These are phyloP conservation scores for Hemerocallis citrina DNA, from an alignment of 106 monocot genomes.

Conservation along the genomic window DNA sequence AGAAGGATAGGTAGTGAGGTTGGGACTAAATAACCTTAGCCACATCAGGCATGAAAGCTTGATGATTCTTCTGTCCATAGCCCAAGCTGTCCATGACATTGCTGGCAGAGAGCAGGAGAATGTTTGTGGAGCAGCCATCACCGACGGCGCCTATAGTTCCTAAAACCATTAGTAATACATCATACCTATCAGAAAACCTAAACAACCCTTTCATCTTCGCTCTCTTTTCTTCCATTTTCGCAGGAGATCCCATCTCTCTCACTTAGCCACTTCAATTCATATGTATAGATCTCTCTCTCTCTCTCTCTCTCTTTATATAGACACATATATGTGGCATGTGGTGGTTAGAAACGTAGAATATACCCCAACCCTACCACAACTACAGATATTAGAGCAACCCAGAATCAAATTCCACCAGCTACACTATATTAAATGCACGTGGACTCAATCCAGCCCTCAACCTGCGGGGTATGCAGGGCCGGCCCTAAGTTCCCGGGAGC, in stretches of 20 bases:
- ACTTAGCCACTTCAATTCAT: not conserved
- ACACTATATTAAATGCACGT: too few relatives aligned
- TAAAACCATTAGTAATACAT: constrained; percentile 56
- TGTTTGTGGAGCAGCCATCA: constrained; percentile 67
- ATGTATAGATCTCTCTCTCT: not conserved
- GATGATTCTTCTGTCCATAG: constrained; percentile 10
- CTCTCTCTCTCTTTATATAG: not conserved
- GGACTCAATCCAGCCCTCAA: too few relatives aligned
- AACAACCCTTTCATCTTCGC: constrained; percentile 30
- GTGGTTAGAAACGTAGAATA: too few relatives aligned
- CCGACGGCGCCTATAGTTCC: constrained; percentile 70
- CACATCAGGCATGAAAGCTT: constrained; percentile 57
- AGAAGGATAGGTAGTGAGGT: not conserved
- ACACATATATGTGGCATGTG: not conserved
- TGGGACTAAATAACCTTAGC: constrained; percentile 80
- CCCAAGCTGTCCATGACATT: constrained; percentile 61
- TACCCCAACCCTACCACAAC: too few relatives aligned
- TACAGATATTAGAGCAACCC: too few relatives aligned
- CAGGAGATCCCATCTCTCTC: not conserved
- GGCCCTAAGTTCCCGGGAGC: too few relatives aligned
- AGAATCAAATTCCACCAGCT: too few relatives aligned
- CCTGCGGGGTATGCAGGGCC: too few relatives aligned
- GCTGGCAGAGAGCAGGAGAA: constrained; percentile 59
- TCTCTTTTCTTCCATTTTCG: not conserved
- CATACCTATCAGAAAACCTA: constrained; percentile 46